Conservation (phyloP, 306 rosid species). For the Begonia masoniana region DNA sequence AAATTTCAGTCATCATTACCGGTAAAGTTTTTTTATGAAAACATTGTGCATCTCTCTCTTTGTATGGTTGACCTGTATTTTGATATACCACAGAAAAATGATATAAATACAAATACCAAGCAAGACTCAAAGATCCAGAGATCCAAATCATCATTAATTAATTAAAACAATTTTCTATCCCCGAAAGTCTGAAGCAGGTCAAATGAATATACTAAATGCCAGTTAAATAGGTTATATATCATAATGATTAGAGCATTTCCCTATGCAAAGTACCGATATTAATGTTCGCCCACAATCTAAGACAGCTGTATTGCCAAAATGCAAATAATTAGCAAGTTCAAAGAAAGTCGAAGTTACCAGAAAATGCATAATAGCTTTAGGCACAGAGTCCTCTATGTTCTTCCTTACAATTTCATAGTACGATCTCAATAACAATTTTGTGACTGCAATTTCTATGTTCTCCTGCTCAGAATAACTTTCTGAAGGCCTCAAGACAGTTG, state of each 20-base stretch:
- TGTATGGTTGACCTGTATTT: conserved; percentile 24
- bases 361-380: conserved; percentile 39
- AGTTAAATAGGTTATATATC: too few species aligned
- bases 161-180: too few species aligned
- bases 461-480: conserved; percentile 22
- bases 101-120: neutral
- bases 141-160: too few species aligned
- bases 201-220: too few species aligned
- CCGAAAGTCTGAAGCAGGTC: too few species aligned
- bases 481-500: conserved; percentile 27
- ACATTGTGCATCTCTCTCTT: conserved; percentile 18
- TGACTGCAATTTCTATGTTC: conserved; percentile 16
- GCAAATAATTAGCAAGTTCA: neutral
- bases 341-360: conserved; percentile 13
- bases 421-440: conserved; percentile 24
- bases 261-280: too few species aligned
- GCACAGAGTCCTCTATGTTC: conserved; percentile 29
- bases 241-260: too few species aligned
- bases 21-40: conserved; percentile 23
- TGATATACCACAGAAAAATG: conserved; percentile 3
- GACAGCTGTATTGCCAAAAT: too few species aligned
- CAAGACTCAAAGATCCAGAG: too few species aligned
- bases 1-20: conserved; percentile 8
- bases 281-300: neutral
- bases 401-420: conserved; percentile 37